Evolutionary conservation across 2,329 filamentous ascomycete genomes (phyloP).

Genomic region (Phialophora tarda): DNA sequence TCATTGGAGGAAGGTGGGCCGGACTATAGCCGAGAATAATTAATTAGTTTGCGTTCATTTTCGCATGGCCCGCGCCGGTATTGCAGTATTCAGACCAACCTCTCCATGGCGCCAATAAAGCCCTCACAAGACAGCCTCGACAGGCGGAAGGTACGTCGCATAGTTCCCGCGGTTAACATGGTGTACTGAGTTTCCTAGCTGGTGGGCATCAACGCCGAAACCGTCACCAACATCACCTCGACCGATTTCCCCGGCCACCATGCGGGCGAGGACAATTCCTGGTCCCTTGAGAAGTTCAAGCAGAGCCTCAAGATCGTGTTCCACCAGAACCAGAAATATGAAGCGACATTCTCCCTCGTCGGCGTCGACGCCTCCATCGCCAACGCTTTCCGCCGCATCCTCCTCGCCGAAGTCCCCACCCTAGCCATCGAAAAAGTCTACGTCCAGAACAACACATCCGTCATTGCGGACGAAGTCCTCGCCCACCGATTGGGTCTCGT

Average conservation of each 20-base stretch:
- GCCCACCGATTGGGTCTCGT: constrained; percentile 88
- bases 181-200: constrained; percentile 23
- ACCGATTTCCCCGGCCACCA: constrained; percentile 92
- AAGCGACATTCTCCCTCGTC: constrained; percentile 87
- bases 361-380: constrained; percentile 91
- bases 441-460: constrained; percentile 94
- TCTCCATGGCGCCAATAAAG: constrained; percentile 32
- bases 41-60: no score
- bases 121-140: constrained; percentile 34
- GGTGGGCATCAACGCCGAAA: constrained; percentile 88
- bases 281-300: constrained; percentile 75
- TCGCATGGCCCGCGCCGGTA: no score
- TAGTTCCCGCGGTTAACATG: neutral
- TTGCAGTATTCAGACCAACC: constrained; percentile 3
- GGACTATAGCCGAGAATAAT: no score
- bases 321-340: constrained; percentile 77
- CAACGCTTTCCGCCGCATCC: constrained; percentile 95
- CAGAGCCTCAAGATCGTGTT: constrained; percentile 75
- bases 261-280: constrained; percentile 83
- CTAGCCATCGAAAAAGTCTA: constrained; percentile 94
- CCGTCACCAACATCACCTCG: constrained; percentile 83
- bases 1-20: constrained; percentile 15
- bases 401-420: constrained; percentile 91
- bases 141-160: constrained; percentile 33
- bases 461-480: constrained; percentile 97